Evolutionary conservation across 2,329 filamentous ascomycete genomes (phyloP), one percentile per base, ranked within the genome.

Genomic region (Trichoderma semiorbis): DNA sequence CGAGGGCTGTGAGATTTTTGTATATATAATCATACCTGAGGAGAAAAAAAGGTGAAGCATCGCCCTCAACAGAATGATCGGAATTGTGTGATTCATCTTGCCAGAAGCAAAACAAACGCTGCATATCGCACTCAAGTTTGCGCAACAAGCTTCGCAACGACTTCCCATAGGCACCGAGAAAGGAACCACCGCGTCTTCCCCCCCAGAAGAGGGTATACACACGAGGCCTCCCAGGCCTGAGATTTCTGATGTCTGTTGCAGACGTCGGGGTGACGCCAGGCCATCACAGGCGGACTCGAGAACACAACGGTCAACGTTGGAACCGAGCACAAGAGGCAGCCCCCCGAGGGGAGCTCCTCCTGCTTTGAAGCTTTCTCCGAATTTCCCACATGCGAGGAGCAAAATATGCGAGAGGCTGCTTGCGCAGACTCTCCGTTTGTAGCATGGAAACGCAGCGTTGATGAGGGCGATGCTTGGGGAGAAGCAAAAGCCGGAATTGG

Each of bases 391-490:
- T 95, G 93, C 93, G 84, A 75, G 70, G 69, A 72, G 65, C 26
- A 12, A 8, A 61, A 36, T 26, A 26, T 26, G 28, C 66, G 74
- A 78, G 74, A 78, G 69, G 71, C 65, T 34, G 70, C 67, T 72
- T 60, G 32, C 61, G 55, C 60, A 43, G 39, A 75, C 77, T 86
- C 85, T 93, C 87, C 85, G 88, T 89, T 89, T 93, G 92, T 91
- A 92, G 93, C 93, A 95, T 94, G 93, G 93, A 95, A 95, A 95
- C 92, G 92, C 92, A 92, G 93, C 93, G 88, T 93, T 95, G 91
- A 90, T 87, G 89, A 92, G 92, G 92, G 91, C 90, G 92, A 89
- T 90, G 90, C 91, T 92, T 81, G 75, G 73, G 77, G 82, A 82
- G 79, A 81, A 79, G 32, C 64, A 43, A 83, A 83, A 79, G 78